Evolutionary conservation across 352 stramenopile genomes (phyloP), one percentile per base, ranked within the genome.

Genomic region (Phytopythium vexans): DNA sequence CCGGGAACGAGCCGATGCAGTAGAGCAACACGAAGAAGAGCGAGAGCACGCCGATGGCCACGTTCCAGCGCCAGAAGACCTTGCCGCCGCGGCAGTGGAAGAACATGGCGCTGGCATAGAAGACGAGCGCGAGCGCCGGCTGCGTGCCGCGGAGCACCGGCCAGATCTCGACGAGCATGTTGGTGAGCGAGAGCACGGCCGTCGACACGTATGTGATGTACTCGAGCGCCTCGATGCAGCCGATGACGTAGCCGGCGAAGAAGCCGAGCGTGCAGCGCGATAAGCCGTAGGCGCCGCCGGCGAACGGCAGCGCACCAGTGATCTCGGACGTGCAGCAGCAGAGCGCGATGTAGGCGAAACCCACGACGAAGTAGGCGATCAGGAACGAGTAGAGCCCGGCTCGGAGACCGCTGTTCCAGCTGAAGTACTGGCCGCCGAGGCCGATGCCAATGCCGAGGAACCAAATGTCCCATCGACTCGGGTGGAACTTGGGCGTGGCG

Each of bases 401-500:
- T 0, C 31, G 35, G n/a, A 76, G 58, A 2, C 68, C 68, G 5
- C 39, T 46, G 46, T 76, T 76, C 60, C 68, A 76, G 49, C 53
- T 61, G 34, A 74, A 70, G 58, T 68, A 71, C 52, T 77, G 68
- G 0, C 68, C 64, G 34, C 64, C 65, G 7, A 77, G 56, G 5
- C 54, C 68, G 46, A 74, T 74, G 7, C 49, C 47, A 36, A 77
- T 60, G 0, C 68, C 68, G 16, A 74, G 51, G 8, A 68, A 58
- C 56, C 50, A 74, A 58, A 77, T 63, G 44, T 77, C 68, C 55
- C 85, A 96, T 37, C 95, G 92, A 43, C 93, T 93, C 16, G 95
- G 83, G 60, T 94, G 94, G 70, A 97, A 97, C 64, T 97, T 98
- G 0, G 89, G 90, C 41, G 93, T 97, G 15, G 92, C 4, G 11